Evolutionary conservation across 768 basidiomycete genomes (phyloP), one percentile per base, ranked within the genome.

Genomic region (Agaricus bisporus): DNA sequence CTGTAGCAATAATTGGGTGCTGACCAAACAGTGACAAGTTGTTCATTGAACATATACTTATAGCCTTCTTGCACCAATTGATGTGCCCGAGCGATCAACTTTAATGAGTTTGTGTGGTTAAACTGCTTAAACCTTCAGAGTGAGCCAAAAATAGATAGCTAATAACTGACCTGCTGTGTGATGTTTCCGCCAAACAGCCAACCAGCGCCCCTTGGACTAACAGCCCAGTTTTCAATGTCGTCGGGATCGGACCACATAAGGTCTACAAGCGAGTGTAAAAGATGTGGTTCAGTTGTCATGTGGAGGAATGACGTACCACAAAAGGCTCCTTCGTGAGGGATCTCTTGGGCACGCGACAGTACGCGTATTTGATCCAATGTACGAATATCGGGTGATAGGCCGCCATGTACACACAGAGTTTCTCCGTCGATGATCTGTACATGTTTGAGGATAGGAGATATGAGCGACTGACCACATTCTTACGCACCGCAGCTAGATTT

Each of bases 181-280:
- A 98, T 91, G 50, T 76, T 83, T 12, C 78, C 84, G 6, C 95
- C 95, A 59, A 98, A 97, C 18, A 97, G 72, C 89, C 93, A 98
- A 0, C 95, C 95, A 5, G 95, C 95, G 17, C 95, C 95, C 37
- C 95, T 80, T 4, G 95, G 95, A 59, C 91, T 95, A 50, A 98
- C 91, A 4, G 93, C 95, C 95, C 95, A 98, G 39, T 88, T 94
- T 38, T 91, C 88, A 38, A 95, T 86, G 41, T 95, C 91, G 63
- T 98, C 94, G 3, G 88, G 95, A 67, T 98, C 95, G 35, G 90
- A 93, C 95, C 95, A 98, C 93, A 98, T 97, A 11, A 98, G 80
- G 65, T 98, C 93, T 93, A 48, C n/a, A 43, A 17, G 22, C 50
- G 26, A 29, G 44, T 55, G 10, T 32, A 6, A 32, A 7, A 41